Percentiles rank a stretch among this genome's conserved stretches.
phyloP scores from a whole-genome alignment of 305 asterid genomes.

The Ajuga reptans region DNA sequence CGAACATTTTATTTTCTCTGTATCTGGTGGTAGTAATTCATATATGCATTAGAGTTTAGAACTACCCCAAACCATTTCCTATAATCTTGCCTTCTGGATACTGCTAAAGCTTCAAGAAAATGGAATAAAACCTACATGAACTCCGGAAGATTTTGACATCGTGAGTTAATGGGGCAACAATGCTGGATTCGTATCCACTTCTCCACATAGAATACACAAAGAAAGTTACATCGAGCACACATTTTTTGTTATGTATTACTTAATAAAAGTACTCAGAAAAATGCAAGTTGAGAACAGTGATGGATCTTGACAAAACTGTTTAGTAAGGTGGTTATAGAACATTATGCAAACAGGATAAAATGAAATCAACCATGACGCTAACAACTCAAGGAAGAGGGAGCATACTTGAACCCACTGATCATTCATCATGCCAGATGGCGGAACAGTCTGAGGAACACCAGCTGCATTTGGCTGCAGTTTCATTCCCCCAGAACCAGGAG shows the following conservation, averaged over 20 bases:
- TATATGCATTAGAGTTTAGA: background rate
- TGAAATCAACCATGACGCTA: background rate
- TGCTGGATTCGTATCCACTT: background rate
- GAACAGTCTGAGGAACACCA: conserved; percentile 42
- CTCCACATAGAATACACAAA: background rate
- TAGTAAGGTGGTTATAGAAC: background rate
- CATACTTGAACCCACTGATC: conserved; percentile 80
- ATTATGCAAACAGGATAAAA: background rate
- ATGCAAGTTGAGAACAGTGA: background rate
- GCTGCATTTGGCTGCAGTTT: conserved; percentile 46
- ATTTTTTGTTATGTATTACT: background rate
- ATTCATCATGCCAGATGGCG: conserved; percentile 51
- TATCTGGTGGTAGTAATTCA: background rate
- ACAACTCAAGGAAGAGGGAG: background rate
- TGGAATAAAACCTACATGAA: background rate
- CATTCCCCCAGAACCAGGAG: conserved; percentile 76
- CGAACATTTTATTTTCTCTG: background rate
- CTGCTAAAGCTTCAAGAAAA: background rate
- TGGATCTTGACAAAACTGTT: background rate
- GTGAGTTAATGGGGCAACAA: no score
- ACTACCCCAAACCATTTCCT: background rate
- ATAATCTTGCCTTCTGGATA: background rate
- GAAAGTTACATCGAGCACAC: background rate
- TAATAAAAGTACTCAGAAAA: background rate
- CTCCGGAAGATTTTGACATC: background rate